These are phyloP conservation scores for Scleromitrula shiraiana DNA, from an alignment of 2,329 filamentous ascomycete species.

Conservation along the genomic window DNA sequence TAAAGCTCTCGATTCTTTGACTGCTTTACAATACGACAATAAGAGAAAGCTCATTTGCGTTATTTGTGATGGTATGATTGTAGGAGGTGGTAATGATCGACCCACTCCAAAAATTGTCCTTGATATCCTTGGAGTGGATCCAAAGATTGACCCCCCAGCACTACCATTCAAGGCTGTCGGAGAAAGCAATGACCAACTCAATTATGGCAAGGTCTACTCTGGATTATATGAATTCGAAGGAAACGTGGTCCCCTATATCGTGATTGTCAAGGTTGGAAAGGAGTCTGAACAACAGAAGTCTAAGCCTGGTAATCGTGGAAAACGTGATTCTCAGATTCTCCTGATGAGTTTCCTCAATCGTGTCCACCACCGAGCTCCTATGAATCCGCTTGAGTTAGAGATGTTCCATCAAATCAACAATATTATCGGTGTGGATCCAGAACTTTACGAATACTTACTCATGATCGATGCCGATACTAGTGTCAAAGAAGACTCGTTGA, in stretches of 20 bases:
- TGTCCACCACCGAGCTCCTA: conserved; percentile 86
- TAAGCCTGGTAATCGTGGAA: conserved; percentile 96
- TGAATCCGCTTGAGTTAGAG: conserved; percentile 93
- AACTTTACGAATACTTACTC: conserved; percentile 92
- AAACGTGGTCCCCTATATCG: conserved; percentile 93
- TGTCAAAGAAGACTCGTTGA: conserved; percentile 86
- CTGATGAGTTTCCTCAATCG: conserved; percentile 97
- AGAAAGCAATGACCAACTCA: conserved; percentile 81
- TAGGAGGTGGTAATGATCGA: conserved; percentile 90
- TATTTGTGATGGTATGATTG: conserved; percentile 95
- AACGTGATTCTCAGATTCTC: conserved; percentile 94
- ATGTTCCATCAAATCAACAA: conserved; percentile 99
- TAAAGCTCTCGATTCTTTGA: conserved; percentile 89
- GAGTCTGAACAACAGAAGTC: conserved; percentile 85
- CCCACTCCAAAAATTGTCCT: conserved; percentile 96
- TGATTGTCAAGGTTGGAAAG: conserved; percentile 95
- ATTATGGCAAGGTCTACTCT: conserved; percentile 98
- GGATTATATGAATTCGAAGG: conserved; percentile 96
- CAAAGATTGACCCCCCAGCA: conserved; percentile 90
- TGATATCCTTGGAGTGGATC: conserved; percentile 93
- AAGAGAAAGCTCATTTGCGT: conserved; percentile 96
- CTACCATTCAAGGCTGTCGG: conserved; percentile 92
- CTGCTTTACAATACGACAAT: conserved; percentile 92
- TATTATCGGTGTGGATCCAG: conserved; percentile 94
- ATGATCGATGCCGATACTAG: conserved; percentile 98